Percentiles rank a stretch among this genome's conserved stretches.
Conservation (phyloP, 2,329 filamentous ascomycete genomes). For the Diaporthe vaccinii region DNA sequence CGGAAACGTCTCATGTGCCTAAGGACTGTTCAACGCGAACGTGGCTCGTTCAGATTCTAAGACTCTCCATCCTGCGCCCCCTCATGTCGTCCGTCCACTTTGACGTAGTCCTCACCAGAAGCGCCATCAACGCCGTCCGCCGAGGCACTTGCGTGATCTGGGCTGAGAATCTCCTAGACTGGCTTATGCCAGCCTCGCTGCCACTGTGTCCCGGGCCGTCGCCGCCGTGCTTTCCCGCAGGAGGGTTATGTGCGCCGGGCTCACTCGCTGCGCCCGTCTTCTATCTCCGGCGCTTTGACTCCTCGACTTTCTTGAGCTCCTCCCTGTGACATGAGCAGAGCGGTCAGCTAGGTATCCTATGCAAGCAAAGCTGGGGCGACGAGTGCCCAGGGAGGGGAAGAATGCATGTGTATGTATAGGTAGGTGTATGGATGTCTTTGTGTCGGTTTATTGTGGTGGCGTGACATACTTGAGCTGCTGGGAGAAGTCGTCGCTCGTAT, state of each 20-base stretch:
- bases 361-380: too few relatives aligned
- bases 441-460: neutral
- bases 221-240: neutral
- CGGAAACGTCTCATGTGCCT: neutral
- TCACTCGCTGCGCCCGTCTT: constrained; percentile 27
- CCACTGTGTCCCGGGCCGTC: neutral
- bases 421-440: neutral
- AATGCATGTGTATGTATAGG: neutral
- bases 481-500: constrained; percentile 96
- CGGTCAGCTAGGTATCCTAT: neutral
- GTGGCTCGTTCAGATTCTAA: neutral
- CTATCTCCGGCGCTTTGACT: constrained; percentile 73
- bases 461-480: constrained; percentile 87
- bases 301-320: constrained; percentile 94
- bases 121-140: neutral
- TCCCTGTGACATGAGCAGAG: constrained; percentile 68
- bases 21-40: neutral
- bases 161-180: constrained; percentile 12
- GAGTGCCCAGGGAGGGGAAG: neutral
- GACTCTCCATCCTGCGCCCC: neutral
- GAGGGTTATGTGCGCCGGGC: neutral
- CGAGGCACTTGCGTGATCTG: neutral
- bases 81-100: neutral
- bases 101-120: neutral
- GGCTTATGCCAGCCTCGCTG: neutral